Base-by-base conservation (phyloP, 2,329 filamentous ascomycete genomes). In the Septoria petroselini region DNA sequence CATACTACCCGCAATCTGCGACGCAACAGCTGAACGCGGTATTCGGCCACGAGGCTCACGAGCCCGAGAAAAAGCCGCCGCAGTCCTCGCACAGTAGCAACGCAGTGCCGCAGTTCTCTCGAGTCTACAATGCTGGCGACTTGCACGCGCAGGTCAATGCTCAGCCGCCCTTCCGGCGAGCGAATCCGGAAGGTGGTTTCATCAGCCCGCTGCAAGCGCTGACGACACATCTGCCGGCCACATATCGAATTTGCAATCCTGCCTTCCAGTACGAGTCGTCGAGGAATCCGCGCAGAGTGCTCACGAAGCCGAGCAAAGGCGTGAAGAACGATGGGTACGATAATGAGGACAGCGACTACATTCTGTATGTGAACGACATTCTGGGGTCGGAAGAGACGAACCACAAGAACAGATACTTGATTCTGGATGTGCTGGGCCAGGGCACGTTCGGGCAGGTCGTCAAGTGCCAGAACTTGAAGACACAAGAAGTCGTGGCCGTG, bases 261-360 rank as follows among this genome's bases (percentile, higher is more conserved):
- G 84, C 81, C 63, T 98, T 98, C 78, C 96, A 98, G 74, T 98
- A 98, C 73, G 93, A 98, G 69, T 96, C 93, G 12, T 96, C 93
- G 46, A 83, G 93, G 59, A 98, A 98, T 66, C 93, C 93, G 31
- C 86, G 93, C 55, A 82, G 93, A 69, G 93, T 98, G 41, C 78
- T 98, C 59, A 98, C 93, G 12, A 98, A 98, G 71, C 93, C 93
- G 6, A 97, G 93, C 79, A 98, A 98, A 73, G 93, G 93, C 11
- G 82, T 88, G 55, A 98, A 98, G 78, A 98, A 98, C 65, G 93
- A 98, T 73, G 93, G 93, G 3, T 98, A 93, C 65, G 93, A 98
- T 67, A 98, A 98, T 61, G 93, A 98, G 69, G 93, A 98, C 62
- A 97, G 93, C 70, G 93, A 98, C 67, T 98, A 98, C 68, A 98